These are phyloP conservation scores for Eucalyptus erythrocorys DNA, from an alignment of 345 rosid species.

Conservation along the genomic window DNA sequence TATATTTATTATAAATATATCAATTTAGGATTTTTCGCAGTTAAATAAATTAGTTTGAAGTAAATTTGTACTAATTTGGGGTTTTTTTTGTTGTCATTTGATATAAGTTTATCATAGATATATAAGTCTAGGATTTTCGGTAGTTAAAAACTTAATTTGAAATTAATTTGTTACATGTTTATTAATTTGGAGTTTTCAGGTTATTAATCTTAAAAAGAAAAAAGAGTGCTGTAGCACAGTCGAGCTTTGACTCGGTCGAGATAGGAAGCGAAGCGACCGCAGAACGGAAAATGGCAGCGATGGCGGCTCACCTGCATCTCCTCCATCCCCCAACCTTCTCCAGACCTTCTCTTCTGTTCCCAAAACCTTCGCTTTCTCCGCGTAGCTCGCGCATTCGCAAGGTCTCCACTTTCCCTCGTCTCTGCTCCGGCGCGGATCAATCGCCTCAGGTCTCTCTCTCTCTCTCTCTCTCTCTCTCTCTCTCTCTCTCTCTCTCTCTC, in stretches of 20 bases:
- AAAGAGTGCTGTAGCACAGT: neutral
- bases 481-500: no score
- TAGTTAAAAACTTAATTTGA: no score
- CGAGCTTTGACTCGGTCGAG: neutral
- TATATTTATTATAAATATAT: rapidly evolving
- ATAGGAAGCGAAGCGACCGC: neutral
- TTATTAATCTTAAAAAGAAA: rapidly evolving
- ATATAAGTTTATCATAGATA: no score
- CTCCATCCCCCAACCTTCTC: constrained; percentile 13
- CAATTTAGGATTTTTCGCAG: rapidly evolving
- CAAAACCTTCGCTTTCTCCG: neutral
- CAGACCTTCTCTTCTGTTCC: constrained; percentile 9
- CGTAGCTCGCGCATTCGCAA: constrained; percentile 9
- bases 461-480: neutral
- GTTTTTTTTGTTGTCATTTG: no score
- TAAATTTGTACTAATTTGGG: no score
- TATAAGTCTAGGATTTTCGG: no score
- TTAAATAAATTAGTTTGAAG: no score
- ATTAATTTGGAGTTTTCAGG: rapidly evolving
- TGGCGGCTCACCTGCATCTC: constrained; percentile 31
- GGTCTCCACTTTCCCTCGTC: constrained; percentile 14
- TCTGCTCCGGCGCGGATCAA: constrained; percentile 9
- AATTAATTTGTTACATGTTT: rapidly evolving
- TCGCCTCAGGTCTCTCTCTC: neutral
- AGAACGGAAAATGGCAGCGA: constrained; percentile 23